A percentile compares a stretch with the other conserved stretches of the same genome.
Conservation (phyloP, 176 grass and related monocot genomes). For the Zizania latifolia region DNA sequence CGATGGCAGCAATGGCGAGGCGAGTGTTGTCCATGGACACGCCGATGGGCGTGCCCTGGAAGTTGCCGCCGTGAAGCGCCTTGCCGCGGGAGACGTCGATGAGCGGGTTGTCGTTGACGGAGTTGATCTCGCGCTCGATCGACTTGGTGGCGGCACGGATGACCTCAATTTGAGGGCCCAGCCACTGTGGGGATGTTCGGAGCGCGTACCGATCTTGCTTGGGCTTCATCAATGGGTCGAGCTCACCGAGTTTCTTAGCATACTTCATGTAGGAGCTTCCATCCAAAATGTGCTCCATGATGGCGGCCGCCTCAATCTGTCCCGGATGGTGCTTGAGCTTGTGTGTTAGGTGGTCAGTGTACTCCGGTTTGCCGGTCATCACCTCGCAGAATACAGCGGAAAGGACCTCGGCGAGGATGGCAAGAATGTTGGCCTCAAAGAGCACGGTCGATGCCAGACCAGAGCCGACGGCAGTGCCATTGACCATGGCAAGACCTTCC, state of each 20-base stretch:
- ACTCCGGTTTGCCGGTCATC: slow-evolving; percentile 74
- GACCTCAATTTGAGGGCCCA: too few relatives aligned
- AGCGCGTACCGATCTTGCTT: slow-evolving; percentile 61
- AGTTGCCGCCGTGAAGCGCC: slow-evolving; percentile 55
- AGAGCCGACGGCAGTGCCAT: slow-evolving; percentile 24
- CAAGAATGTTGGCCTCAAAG: too few relatives aligned
- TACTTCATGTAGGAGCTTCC: slow-evolving; percentile 57
- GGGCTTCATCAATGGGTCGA: slow-evolving; percentile 53
- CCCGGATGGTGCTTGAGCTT: slow-evolving; percentile 76
- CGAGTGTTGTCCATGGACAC: slow-evolving; percentile 68
- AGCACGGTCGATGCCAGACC: slow-evolving; percentile 22
- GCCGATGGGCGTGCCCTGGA: slow-evolving; percentile 56
- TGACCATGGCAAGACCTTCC: slow-evolving; percentile 25
- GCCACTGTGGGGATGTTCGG: slow-evolving; percentile 55
- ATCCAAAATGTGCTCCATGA: slow-evolving; percentile 56
- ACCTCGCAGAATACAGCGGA: too few relatives aligned
- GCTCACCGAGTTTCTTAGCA: slow-evolving; percentile 42
- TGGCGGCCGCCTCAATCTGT: slow-evolving; percentile 58
- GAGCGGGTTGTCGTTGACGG: slow-evolving; percentile 54
- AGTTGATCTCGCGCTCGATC: slow-evolving; percentile 58
- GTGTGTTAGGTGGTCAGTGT: slow-evolving; percentile 76
- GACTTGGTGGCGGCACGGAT: slow-evolving; percentile 50
- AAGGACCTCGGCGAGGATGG: too few relatives aligned
- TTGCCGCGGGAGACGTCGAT: slow-evolving; percentile 54
- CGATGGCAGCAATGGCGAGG: slow-evolving; percentile 52